Base-by-base conservation (phyloP, 306 rosid genomes). In the Dalbergia cochinchinensis region DNA sequence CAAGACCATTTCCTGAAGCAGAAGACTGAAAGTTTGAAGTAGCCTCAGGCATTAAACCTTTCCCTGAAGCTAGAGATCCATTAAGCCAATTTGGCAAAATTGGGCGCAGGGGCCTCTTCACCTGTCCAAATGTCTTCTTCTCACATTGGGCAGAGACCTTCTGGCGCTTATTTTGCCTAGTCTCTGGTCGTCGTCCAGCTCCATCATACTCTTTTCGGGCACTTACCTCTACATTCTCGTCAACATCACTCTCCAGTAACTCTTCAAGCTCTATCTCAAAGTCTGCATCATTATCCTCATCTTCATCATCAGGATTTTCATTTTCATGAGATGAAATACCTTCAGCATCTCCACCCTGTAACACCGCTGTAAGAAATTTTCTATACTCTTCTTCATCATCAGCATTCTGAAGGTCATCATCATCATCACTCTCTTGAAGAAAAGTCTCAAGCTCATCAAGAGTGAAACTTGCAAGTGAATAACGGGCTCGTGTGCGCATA, bases 381-480 rank as follows among this genome's bases (percentile, higher is more conserved):
- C 81, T 90, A 82, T 93, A 93, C 88, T 95, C 98, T 78, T 91
- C 96, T 89, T 95, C 93, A 39, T 93, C 99, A 34, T 91, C 94
- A 51, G 86, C 93, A 82, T 93, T 90, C 79, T 90, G 97, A 82
- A 91, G 88, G 88, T 90, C 99, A 11, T 93, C 99, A 20, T 95
- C 99, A 77, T 95, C 98, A 68, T 95, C 99, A 6, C 92, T 90
- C 86, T 90, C 99, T 89, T 95, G 99, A 88, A 95, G 94, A 87
- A 95, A 95, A 66, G 87, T 90, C 86, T 95, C 97, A 2, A 93
- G 97, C 82, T 95, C 99, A 81, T 95, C 98, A 74, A 95, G 98
- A 22, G 89, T 86, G 82, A 88, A 95, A 86, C 95, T 87, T 67
- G 91, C 93, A 65, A 95, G 93, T 2, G 98, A 95, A 88, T 93